A percentile compares a stretch with the other conserved stretches of the same genome.
phyloP scores from a whole-genome alignment of 2,329 filamentous ascomycete genomes.

The Anthostomella pinea region DNA sequence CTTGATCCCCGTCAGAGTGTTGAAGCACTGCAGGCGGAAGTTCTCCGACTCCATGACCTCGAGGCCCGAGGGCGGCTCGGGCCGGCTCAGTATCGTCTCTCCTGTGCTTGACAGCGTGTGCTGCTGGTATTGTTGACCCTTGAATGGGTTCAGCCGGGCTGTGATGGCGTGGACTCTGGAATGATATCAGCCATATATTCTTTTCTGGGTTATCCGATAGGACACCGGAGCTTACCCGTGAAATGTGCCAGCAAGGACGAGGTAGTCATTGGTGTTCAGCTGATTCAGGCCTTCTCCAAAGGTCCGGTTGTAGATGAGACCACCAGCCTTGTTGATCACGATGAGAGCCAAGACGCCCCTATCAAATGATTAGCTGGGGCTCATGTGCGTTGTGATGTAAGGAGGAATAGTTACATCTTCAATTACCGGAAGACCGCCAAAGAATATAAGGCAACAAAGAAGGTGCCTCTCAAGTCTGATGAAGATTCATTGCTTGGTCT shows the following conservation, averaged over 20 bases:
- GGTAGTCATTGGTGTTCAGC: conserved; percentile 91
- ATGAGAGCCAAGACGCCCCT: conserved; percentile 96
- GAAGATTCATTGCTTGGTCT: no score
- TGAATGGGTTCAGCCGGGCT: conserved; percentile 58
- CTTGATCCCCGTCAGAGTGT: conserved; percentile 89
- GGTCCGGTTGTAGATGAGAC: conserved; percentile 91
- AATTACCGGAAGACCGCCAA: no score
- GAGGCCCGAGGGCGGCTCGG: conserved; percentile 70
- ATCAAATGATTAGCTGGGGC: conserved; percentile 9
- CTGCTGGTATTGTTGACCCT: conserved; percentile 37
- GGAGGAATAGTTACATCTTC: no score
- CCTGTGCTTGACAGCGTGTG: conserved; percentile 16
- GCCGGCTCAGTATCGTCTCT: conserved; percentile 42
- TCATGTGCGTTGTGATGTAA: no score
- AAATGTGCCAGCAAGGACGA: conserved; percentile 95
- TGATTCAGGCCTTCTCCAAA: conserved; percentile 86
- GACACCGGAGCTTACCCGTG: conserved; percentile 64
- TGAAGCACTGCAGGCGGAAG: conserved; percentile 95
- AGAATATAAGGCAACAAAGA: no score
- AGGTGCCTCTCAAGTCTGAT: no score
- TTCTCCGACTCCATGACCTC: conserved; percentile 92
- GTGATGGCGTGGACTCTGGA: conserved; percentile 67
- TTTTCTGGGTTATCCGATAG: background rate
- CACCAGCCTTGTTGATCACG: conserved; percentile 98
- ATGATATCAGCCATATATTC: conserved; percentile 13